Base-by-base conservation (phyloP, 768 basidiomycete genomes). In the Lactarius psammicola region DNA sequence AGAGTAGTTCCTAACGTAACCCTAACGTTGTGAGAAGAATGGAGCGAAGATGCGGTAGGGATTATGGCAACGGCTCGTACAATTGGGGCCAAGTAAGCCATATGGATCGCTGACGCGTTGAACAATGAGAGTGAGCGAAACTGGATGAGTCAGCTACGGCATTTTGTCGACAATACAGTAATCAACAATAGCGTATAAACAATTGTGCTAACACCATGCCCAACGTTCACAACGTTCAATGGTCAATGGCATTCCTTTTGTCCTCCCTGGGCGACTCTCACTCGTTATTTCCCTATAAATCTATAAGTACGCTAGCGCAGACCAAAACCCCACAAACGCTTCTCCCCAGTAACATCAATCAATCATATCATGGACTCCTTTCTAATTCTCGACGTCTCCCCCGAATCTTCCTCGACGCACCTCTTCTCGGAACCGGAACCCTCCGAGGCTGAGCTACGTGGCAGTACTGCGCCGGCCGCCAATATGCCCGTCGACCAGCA, bases 31-130 rank as follows among this genome's bases (percentile, higher is more conserved):
- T 77, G 31, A 83, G 71, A 30, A 90, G 79, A 59, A 80, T 71
- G 1, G 84, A 79, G 66, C 84, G 81, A 49, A 91, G 83, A 26
- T 80, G 77, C 59, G 36, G 36, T 38, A 15, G 36, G 36, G 15
- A 38, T 38, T 80, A 80, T 69, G 88, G 80, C 30, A 84, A 81
- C 64, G 86, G 82, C 88, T 89, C 89, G 38, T 31, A 33, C 44
- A 20, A 36, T 40, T 36, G 17, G 17, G 40, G 40, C 40, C 15
- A 40, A 40, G 40, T 2, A 5, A 18, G 7, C 17, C 40, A 40
- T 40, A 15, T 40, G 40, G 17, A 40, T 40, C 1, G 2, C 40
- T 17, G 40, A 40, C 40, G 17, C 51, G 23, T 53, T 11, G 51
- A 26, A n/a, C 51, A 28, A n/a, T n/a, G 28, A 53, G 51, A 30